These are phyloP conservation scores for Neocucurbitaria cava DNA, from an alignment of 2,329 filamentous ascomycete genomes.

Conservation along the genomic window DNA sequence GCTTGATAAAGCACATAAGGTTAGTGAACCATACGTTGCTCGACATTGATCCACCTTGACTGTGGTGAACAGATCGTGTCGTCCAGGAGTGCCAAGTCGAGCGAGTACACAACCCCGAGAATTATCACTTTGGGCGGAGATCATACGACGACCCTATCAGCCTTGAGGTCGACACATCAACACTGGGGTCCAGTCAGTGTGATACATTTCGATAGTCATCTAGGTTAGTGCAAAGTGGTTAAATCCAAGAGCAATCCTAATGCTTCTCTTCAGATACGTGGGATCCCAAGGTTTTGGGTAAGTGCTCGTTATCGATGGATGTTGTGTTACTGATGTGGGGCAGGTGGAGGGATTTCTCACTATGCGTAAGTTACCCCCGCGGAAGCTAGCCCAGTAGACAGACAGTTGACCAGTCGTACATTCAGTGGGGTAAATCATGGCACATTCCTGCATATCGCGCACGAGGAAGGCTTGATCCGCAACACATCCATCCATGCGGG, in stretches of 20 bases:
- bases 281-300: slow-evolving; percentile 62
- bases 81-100: slow-evolving; percentile 55
- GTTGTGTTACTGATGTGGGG: slow-evolving; percentile 6
- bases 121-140: slow-evolving; percentile 64
- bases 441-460: slow-evolving; percentile 67
- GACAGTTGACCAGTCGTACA: slow-evolving; percentile 5
- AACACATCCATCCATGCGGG: slow-evolving; percentile 69
- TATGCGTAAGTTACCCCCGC: slow-evolving; percentile 58
- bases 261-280: slow-evolving; percentile 57
- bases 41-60: not conserved
- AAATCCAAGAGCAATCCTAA: not conserved
- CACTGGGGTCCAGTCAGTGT: slow-evolving; percentile 63
- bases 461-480: slow-evolving; percentile 66
- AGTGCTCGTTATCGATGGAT: slow-evolving; percentile 1
- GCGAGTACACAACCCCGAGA: slow-evolving; percentile 54
- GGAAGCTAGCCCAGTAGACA: not conserved
- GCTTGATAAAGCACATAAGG: slow-evolving; percentile 60
- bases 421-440: slow-evolving; percentile 64
- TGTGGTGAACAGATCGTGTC: slow-evolving; percentile 51
- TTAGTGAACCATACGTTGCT: slow-evolving; percentile 21
- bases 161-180: slow-evolving; percentile 57
- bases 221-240: slow-evolving; percentile 41
- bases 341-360: slow-evolving; percentile 64
- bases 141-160: slow-evolving; percentile 63
- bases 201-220: slow-evolving; percentile 65